Evolutionary conservation across 208 protist genomes (phyloP).

Genomic region (Wallacemonas collosoma): DNA sequence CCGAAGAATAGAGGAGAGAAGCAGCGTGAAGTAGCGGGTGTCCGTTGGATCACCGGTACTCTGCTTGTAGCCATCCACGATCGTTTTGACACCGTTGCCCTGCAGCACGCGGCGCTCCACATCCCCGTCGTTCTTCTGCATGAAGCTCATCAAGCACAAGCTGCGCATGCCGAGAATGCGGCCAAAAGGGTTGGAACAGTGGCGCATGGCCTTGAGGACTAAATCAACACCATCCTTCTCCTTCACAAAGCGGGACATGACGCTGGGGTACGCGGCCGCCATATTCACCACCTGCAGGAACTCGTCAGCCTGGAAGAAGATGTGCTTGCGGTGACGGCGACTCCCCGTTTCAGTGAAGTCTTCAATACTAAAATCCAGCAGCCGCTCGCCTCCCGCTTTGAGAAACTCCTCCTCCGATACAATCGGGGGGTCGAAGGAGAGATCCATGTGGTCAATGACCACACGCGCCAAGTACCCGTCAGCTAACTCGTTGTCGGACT

Average conservation of each 20-base stretch:
- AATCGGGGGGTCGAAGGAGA: conserved; percentile 80
- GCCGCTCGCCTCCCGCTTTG: conserved; percentile 54
- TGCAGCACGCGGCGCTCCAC: conserved; percentile 82
- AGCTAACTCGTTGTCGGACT: conserved; percentile 86
- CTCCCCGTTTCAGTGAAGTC: conserved; percentile 73
- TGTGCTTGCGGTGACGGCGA: conserved; percentile 64
- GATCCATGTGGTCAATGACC: conserved; percentile 87
- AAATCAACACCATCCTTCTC: conserved; percentile 76
- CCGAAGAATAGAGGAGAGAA: conserved; percentile 87
- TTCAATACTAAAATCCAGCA: conserved; percentile 81
- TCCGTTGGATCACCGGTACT: conserved; percentile 86
- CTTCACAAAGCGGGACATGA: conserved; percentile 77
- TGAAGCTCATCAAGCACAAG: conserved; percentile 83
- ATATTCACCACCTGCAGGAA: conserved; percentile 89
- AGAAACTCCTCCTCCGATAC: conserved; percentile 71
- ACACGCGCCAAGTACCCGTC: conserved; percentile 89
- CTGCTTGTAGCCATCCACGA: conserved; percentile 83
- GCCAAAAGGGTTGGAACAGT: conserved; percentile 71
- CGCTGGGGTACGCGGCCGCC: conserved; percentile 62
- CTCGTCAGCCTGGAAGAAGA: conserved; percentile 86
- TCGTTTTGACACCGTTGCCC: conserved; percentile 61
- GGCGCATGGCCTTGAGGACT: conserved; percentile 66
- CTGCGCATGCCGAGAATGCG: conserved; percentile 78
- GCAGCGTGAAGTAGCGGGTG: conserved; percentile 80
- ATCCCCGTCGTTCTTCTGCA: conserved; percentile 73